Percentiles rank a stretch among this genome's conserved stretches.
phyloP scores from a whole-genome alignment of 306 rosid genomes.

The Cicer pinnatifidum region DNA sequence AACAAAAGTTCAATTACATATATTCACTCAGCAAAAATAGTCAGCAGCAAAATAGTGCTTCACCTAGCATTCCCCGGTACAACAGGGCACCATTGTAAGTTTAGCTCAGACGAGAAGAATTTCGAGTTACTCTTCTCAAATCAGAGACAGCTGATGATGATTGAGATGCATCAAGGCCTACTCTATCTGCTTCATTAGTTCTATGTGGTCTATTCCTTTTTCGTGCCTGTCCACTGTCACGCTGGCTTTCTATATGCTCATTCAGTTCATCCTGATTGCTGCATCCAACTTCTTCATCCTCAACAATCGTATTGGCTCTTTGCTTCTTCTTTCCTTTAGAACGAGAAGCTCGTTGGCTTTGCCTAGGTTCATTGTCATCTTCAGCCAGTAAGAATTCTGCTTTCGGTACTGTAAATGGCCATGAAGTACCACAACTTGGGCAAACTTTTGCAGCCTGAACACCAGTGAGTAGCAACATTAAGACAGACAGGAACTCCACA shows the following conservation, averaged over 20 bases:
- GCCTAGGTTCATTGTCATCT: conserved; percentile 45
- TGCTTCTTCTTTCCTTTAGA: conserved; percentile 56
- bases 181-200: conserved; percentile 29
- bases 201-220: conserved; percentile 31
- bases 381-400: conserved; percentile 52
- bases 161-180: conserved; percentile 41
- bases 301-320: conserved; percentile 31
- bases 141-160: conserved; percentile 32
- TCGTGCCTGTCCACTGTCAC: background rate
- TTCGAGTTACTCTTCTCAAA: conserved; percentile 51
- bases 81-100: conserved; percentile 9
- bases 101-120: conserved; percentile 41
- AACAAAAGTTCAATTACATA: background rate
- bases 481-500: conserved; percentile 13
- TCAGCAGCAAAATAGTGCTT: conserved; percentile 43
- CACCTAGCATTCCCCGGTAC: conserved; percentile 18
- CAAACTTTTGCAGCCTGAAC: conserved; percentile 66
- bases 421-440: conserved; percentile 68
- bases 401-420: conserved; percentile 59
- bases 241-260: conserved; percentile 45
- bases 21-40: conserved; percentile 27
- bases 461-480: conserved; percentile 24
- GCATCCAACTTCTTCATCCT: conserved; percentile 52
- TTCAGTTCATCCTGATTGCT: conserved; percentile 50
- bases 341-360: conserved; percentile 47